Evolutionary conservation across 352 stramenopile species (phyloP).

Genomic region (Globisporangium cylindrosporum): DNA sequence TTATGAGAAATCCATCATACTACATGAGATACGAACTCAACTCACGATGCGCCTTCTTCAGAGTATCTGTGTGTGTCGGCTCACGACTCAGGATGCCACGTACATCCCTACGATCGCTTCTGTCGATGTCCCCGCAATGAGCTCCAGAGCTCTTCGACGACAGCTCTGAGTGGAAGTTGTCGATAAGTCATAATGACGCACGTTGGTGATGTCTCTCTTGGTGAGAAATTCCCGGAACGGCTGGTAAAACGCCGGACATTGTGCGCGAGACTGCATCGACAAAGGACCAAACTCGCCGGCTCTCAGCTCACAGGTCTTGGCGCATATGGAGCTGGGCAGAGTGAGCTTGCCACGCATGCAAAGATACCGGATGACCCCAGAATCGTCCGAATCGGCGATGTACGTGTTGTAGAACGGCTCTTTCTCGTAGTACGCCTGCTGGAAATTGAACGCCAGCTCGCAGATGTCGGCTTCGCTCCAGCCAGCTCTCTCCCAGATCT

Average conservation of each 20-base stretch:
- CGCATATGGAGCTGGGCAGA: neutral
- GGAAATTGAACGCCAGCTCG: constrained; percentile 18
- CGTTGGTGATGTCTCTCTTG: neutral
- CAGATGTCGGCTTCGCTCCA: constrained; percentile 14
- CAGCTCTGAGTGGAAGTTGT: neutral
- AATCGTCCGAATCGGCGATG: constrained; percentile 19
- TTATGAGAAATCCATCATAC: neutral
- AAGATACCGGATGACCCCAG: constrained; percentile 11
- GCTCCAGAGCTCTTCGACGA: neutral
- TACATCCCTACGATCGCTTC: constrained; percentile 11
- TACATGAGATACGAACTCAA: neutral
- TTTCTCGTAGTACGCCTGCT: constrained; percentile 19
- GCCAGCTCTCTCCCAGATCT: constrained; percentile 14
- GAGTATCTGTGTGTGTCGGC: neutral
- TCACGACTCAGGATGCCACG: neutral
- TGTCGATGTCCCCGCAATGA: neutral
- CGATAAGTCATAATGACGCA: neutral
- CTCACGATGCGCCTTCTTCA: neutral
- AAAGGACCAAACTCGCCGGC: neutral
- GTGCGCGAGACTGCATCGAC: constrained; percentile 1
- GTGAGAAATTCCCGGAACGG: constrained; percentile 4
- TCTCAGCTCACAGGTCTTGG: neutral
- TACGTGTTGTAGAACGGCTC: constrained; percentile 21
- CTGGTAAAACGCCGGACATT: constrained; percentile 5
- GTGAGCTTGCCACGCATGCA: constrained; percentile 4